These are phyloP conservation scores for Sarcodon aspratus DNA, from an alignment of 768 basidiomycete genomes.

Conservation along the genomic window DNA sequence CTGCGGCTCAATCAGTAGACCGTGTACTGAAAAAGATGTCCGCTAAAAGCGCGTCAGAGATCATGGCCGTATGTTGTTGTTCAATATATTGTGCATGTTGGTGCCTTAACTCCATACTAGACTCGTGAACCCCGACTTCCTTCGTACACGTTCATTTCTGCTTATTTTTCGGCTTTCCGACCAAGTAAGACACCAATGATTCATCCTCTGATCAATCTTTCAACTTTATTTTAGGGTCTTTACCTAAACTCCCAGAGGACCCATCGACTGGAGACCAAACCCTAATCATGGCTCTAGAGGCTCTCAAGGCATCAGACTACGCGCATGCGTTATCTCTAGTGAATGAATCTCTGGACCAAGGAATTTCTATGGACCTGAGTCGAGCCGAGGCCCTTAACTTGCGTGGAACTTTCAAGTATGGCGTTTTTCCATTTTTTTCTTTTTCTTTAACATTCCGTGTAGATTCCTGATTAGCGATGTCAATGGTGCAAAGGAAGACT, in stretches of 20 bases:
- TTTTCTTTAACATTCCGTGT: neutral
- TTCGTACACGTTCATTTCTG: conserved; percentile 83
- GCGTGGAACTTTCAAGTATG: conserved; percentile 91
- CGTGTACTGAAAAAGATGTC: conserved; percentile 85
- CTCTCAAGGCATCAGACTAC: conserved; percentile 79
- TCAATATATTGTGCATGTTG: neutral
- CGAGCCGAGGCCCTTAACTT: conserved; percentile 87
- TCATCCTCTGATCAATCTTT: conserved; percentile 1
- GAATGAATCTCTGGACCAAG: conserved; percentile 82
- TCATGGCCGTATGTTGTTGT: conserved; percentile 42
- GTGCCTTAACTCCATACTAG: conserved; percentile 18
- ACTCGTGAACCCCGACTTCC: conserved; percentile 76
- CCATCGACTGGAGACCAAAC: conserved; percentile 79
- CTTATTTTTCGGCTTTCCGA: conserved; percentile 97
- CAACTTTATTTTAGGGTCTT: conserved; percentile 32
- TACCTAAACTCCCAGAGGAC: conserved; percentile 61
- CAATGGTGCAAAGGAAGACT: conserved; percentile 69
- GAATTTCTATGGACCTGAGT: conserved; percentile 61
- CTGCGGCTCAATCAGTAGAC: conserved; percentile 73
- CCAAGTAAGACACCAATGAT: conserved; percentile 40
- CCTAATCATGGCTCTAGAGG: conserved; percentile 68
- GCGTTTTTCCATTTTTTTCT: neutral
- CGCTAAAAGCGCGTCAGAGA: conserved; percentile 56
- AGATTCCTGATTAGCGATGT: conserved; percentile 89
- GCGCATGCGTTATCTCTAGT: conserved; percentile 66